Conservation (phyloP, 306 rosid species). For the Crotalaria pallida region DNA sequence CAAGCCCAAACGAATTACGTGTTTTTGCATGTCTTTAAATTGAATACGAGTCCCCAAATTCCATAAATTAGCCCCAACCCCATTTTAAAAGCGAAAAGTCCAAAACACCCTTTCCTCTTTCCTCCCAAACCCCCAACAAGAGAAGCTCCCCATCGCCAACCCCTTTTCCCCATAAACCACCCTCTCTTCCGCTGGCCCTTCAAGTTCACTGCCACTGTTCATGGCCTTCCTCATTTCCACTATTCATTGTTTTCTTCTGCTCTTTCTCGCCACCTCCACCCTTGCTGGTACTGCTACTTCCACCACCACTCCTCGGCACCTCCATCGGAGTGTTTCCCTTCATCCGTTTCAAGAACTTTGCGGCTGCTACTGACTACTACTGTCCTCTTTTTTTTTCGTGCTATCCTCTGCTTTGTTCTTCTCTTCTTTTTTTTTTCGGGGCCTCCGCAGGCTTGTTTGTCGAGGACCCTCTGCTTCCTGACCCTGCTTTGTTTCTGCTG, state of each 20-base stretch:
- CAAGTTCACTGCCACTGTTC: no score
- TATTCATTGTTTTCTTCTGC: constrained; percentile 41
- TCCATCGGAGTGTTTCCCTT: constrained; percentile 50
- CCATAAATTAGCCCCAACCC: no score
- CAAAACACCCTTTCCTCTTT: no score
- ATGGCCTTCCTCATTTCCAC: constrained; percentile 36
- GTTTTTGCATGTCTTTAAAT: no score
- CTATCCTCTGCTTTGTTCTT: constrained; percentile 38
- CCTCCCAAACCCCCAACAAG: no score
- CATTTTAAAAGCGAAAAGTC: no score
- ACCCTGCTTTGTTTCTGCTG: constrained; percentile 50
- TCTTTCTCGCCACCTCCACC: constrained; percentile 39
- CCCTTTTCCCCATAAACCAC: no score
- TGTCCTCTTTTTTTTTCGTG: constrained; percentile 57
- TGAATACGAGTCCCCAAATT: no score
- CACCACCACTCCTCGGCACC: constrained; percentile 24
- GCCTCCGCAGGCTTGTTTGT: constrained; percentile 29
- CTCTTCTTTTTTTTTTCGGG: constrained; percentile 46
- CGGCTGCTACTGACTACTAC: no score
- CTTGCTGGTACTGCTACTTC: constrained; percentile 20
- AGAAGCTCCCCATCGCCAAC: no score
- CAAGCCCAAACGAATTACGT: no score
- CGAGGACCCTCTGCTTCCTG: constrained; percentile 23
- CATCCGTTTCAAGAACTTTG: constrained; percentile 80
- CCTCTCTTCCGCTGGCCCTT: no score